Evolutionary conservation across 495 filamentous ascomycete species (phyloP), one percentile per base, ranked within the genome.

Genomic region (Penicillium fimorum): DNA sequence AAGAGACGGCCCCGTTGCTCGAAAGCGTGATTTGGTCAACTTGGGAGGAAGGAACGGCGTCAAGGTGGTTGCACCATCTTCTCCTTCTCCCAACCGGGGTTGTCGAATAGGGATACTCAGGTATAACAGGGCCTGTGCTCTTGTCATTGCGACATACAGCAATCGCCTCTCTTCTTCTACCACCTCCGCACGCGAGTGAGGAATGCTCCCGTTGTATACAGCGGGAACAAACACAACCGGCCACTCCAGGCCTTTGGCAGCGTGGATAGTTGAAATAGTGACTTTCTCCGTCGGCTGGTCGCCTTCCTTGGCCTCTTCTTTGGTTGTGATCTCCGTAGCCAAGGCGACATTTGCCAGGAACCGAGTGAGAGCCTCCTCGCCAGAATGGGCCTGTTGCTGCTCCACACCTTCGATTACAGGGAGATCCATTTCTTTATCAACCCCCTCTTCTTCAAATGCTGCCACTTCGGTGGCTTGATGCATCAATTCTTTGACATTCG

Each of bases 211-310:
- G 32, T 94, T 84, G 67, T 96, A 97, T 25, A 88, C 86, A 1
- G 88, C 90, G 0, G 95, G 92, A 12, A 99, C 86, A 70, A 99
- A 99, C 0, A 99, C 90, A 10, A 97, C 83, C 2, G 95, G 95
- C 95, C 95, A 99, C 66, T 99, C 95, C 0, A 99, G 77, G 4
- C 95, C 93, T 68, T 99, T 99, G 1, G 95, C 92, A 0, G 93
- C 91, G 66, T 99, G 95, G 24, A 99, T 97, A 0, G 95, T 99
- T 12, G 91, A 96, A 15, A 99, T 90, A 2, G 92, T 97, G 13
- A 97, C 84, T 63, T 88, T 84, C 12, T 84, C 81, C 20, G 80
- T 76, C 4, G 61, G 53, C 41, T 70, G 55, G 15, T 73, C 66
- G 1, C 60, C 68, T n/a, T 83, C 76, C 18, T 82, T 78, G 2